These are phyloP conservation scores for Candida silvatica DNA, from an alignment of 805 yeast genomes.

Conservation along the genomic window DNA sequence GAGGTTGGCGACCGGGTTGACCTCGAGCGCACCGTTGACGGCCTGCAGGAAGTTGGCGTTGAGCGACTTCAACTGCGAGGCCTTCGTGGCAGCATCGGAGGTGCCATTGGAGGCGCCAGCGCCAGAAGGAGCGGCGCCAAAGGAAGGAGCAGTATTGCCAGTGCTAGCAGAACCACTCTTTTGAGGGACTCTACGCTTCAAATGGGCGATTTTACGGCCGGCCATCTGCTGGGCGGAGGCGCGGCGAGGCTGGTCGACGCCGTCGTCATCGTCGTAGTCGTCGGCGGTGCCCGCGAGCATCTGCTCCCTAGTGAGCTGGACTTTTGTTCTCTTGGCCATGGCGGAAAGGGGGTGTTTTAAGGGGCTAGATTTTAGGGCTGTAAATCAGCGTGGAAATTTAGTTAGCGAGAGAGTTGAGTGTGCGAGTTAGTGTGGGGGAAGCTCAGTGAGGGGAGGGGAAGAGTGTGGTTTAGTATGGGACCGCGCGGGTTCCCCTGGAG, in stretches of 20 bases:
- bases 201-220: conserved; percentile 51
- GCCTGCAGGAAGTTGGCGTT: conserved; percentile 50
- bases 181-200: conserved; percentile 6
- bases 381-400: too few relatives aligned
- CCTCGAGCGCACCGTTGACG: conserved; percentile 30
- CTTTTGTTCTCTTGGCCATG: conserved; percentile 50
- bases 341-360: too few relatives aligned
- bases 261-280: conserved; percentile 31
- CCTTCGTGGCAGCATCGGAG: conserved; percentile 20
- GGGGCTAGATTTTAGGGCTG: too few relatives aligned
- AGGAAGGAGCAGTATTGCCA: conserved; percentile 3
- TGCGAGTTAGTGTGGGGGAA: too few relatives aligned
- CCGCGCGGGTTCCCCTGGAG: too few relatives aligned
- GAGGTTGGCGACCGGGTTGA: conserved; percentile 47
- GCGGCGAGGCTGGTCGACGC: conserved; percentile 22
- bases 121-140: background rate
- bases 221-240: conserved; percentile 62
- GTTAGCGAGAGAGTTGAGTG: too few relatives aligned
- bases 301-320: conserved; percentile 50
- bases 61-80: conserved; percentile 52
- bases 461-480: too few relatives aligned
- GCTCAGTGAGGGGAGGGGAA: too few relatives aligned
- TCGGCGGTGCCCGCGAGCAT: conserved; percentile 15
- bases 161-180: background rate
- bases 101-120: conserved; percentile 1